Evolutionary conservation across 257 asterid genomes (phyloP), one percentile per base, ranked within the genome.

Genomic region (Lithospermum erythrorhizon): DNA sequence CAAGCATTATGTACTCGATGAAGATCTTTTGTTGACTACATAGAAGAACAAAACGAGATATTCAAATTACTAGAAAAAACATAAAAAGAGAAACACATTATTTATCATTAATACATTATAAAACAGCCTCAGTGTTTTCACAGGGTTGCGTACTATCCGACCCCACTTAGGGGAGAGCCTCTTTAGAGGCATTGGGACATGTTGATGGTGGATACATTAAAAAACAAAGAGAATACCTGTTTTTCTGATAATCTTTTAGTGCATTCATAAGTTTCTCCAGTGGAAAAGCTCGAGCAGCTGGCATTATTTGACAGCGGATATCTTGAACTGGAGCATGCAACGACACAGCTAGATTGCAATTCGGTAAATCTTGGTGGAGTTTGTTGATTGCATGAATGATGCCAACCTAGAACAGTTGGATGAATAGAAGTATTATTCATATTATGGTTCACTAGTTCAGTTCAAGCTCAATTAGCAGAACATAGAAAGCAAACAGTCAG

Each of bases 221-320:
- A 51, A 27, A 25, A 30, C 41, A 9, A 70, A 63, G 68, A 48
- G 32, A 27, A 27, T 35, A 91, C 98, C 98, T 86, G 73, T 53
- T 72, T 59, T 72, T 70, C 78, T 93, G 98, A 72, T 93, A 89
- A 55, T 81, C 97, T 53, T 14, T 75, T 70, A 89, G 72, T 53
- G 95, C 67, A 68, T 77, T 76, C 98, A 93, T 93, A 35, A 89
- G 79, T 80, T 68, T 93, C 52, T 84, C 95, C 65, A 93, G 76
- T 63, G 98, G 97, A 73, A 93, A 93, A 13, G 97, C 98, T 54
- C 96, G 78, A 41, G 98, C 98, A 21, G 98, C 97, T 54, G 98
- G 98, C 98, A 89, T 93, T 76, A 93, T 93, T 76, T 79, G 94
- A 72, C 98, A 93, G 25, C 98, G 98, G 59, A 93, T 83, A 5